Evolutionary conservation across 1,284 basidiomycete genomes (phyloP), one percentile per base, ranked within the genome.

Genomic region (Coniophora puteana): DNA sequence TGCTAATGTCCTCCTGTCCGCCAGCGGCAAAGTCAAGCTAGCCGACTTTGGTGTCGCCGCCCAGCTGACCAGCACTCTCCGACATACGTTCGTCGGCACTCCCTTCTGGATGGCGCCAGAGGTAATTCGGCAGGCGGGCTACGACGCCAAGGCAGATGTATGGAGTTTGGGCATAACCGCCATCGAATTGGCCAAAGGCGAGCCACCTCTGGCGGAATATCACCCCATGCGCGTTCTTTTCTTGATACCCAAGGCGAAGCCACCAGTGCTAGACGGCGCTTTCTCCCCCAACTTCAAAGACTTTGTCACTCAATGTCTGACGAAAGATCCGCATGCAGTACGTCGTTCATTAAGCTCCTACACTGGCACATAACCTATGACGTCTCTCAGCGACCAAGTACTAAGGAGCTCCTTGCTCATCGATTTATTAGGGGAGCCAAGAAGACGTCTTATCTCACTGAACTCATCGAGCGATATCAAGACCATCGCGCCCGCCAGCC

Each of bases 101-200:
- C 93, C 93, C 1, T 97, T 93, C 59, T 97, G 93, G 93, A 95
- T 95, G 93, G 93, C 93, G 3, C 93, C 93, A 5, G 93, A 96
- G 61, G 93, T 96, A 32, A 99, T 99, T 55, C 81, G 91, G 22
- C 96, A 99, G 66, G 89, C 93, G 6, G 94, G 94, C 1, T 99
- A 99, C 65, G 94, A 98, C 58, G 78, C 85, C 3, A 92, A 93
- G 60, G 95, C 94, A 5, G 94, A 98, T 61, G 87, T 98, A 67
- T 98, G 94, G 94, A 93, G 89, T 55, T 69, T 98, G 35, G 94
- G 95, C 12, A 96, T 98, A 57, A 97, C 95, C 0, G 89, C 93
- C 36, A 96, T 93, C 42, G 94, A 98, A 67, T 87, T 97, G 81
- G 89, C 91, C 1, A 91, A 89, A 52, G 94, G 94, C 31, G 92